Evolutionary conservation across 768 basidiomycete genomes (phyloP), one percentile per base, ranked within the genome.

Genomic region (Hericium erinaceus): DNA sequence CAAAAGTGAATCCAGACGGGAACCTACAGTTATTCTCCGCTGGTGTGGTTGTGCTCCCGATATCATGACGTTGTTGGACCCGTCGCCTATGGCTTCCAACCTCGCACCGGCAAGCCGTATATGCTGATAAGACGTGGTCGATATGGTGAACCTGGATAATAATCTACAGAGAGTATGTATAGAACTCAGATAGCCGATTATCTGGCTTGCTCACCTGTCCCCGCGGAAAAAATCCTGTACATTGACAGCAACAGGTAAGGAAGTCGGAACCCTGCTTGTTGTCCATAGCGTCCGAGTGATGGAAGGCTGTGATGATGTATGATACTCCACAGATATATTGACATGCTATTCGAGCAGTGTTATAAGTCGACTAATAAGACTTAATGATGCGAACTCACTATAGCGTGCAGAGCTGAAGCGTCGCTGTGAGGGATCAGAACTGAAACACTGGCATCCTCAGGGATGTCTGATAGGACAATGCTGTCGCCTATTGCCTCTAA

Each of bases 181-280:
- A 58, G 54, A 22, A 15, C 15, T 20, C 2, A 9, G 4, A 12
- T n/a, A 40, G 38, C 13, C 54, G 22, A 9, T 4, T 33, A 52
- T 10, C 22, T 38, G 9, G 41, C 56, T 37, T 12, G 6, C 48
- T 77, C 48, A 93, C 95, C 83, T 85, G 57, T 82, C 76, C 26
- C 87, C 87, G 20, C 95, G 83, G 76, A 98, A 98, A 70, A 92
- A 95, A 68, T 99, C 97, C 70, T 98, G 90, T 0, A 98, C 95
- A 58, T 95, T 97, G 58, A 98, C 89, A 2, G 88, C 82, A 48
- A 99, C 76, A 0, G 95, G 95, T 3, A 98, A 75, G 0, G 87
- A 78, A 7, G 87, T 83, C 13, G 79, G 75, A 4, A 95, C 74
- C 2, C 77, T 69, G 57, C 80, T 78, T 12, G 80, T 76, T 33